Percentiles rank a stretch among this genome's conserved stretches.
Evolutionary conservation across 495 filamentous ascomycete species (phyloP).

Genomic region (Lepidopterella palustris): DNA sequence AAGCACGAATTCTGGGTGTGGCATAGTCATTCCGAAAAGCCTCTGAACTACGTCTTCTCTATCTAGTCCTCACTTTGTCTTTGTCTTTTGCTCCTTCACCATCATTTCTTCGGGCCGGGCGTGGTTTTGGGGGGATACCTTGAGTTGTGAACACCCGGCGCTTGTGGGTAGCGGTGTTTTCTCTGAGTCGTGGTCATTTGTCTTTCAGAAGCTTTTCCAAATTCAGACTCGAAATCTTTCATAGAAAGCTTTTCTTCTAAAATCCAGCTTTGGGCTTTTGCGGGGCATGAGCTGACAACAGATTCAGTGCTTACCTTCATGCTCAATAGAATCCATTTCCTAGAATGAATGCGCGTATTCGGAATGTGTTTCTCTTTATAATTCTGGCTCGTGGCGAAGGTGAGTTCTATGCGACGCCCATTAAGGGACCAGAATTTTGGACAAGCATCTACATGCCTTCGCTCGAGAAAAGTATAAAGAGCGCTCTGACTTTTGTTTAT

Average conservation of each 20-base stretch:
- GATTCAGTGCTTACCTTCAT: neutral
- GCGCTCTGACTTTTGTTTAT: too few species aligned
- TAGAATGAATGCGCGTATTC: neutral
- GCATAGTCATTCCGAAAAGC: neutral
- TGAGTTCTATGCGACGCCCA: too few species aligned
- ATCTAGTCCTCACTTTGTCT: neutral
- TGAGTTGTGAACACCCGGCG: conserved; percentile 23
- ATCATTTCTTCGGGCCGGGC: conserved; percentile 11
- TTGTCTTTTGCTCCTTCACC: conserved; percentile 5
- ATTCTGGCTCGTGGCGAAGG: too few species aligned
- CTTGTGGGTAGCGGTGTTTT: conserved; percentile 29
- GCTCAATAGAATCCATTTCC: neutral
- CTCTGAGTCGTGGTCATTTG: conserved; percentile 8
- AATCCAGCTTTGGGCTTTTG: neutral
- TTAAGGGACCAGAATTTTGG: too few species aligned
- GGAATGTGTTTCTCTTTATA: neutral
- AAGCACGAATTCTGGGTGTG: neutral
- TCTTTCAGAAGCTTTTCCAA: conserved; percentile 4
- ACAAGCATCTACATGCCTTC: too few species aligned
- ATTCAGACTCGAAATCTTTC: neutral
- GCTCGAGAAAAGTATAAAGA: too few species aligned
- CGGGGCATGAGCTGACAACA: neutral
- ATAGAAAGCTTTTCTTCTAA: neutral
- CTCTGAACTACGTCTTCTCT: neutral
- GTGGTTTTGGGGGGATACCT: conserved; percentile 28